Evolutionary conservation across 495 filamentous ascomycete genomes (phyloP), one percentile per base, ranked within the genome.

Genomic region (Aspergillus ostianus): DNA sequence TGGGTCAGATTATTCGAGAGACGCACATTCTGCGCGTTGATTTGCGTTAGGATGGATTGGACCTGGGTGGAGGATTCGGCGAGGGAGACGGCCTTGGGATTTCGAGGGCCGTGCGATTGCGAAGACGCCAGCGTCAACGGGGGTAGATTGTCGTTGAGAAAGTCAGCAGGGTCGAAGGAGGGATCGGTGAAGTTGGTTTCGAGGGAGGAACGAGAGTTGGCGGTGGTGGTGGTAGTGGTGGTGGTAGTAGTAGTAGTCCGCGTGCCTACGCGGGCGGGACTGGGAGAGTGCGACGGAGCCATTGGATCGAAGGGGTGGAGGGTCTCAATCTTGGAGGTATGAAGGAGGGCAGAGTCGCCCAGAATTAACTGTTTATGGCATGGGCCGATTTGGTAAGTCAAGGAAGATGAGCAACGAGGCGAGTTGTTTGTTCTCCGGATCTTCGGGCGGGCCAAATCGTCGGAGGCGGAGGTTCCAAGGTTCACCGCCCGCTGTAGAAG

Each of bases 21-120:
- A 20, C 91, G 82, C 17, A 90, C 86, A 15, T 90, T 94, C 70
- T 96, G 92, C 12, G 93, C 89, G 64, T 88, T 92, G 63, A 97
- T 85, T 59, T 93, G 87, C 3, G 93, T 90, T 55, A 97, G 84
- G 30, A 92, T 79, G 2, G 88, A 85, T 67, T 97, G 92, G 46
- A 93, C 88, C 67, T 91, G 90, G 2, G 87, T 77, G 13, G 90
- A 90, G 50, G 96, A 78, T 56, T 93, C 87, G 45, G 89, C 80
- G 50, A 97, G 80, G 7, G 90, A 78, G 17, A 91, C 82, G 19
- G 85, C 76, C 23, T 70, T 72, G 19, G 77, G 73, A 36, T 48
- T 18, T 61, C 76, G 73, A 62, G 74, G 60, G 65, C 70, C 58
- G 63, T 81, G 75, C 12, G 68, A 65, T 66, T 79, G 76, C 36